A percentile compares a stretch with the other conserved stretches of the same genome.
These are phyloP conservation scores for Heritiera fomes DNA, from an alignment of 345 rosid species.

Conservation along the genomic window DNA sequence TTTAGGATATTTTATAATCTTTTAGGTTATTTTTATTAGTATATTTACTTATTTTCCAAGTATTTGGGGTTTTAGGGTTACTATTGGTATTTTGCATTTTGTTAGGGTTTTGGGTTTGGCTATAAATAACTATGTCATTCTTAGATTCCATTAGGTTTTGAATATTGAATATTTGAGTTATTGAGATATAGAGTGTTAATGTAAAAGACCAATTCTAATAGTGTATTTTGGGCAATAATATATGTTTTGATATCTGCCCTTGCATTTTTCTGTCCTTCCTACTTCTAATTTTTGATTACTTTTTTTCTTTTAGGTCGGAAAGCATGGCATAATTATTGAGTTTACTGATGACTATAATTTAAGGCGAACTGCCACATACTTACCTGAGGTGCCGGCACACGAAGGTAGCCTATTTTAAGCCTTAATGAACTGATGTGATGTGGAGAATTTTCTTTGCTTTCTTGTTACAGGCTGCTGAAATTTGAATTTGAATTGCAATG, in stretches of 20 bases:
- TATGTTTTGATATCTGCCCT: not conserved
- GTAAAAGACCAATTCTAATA: not conserved
- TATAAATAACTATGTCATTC: not conserved
- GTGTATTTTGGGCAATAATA: not conserved
- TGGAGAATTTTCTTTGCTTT: not conserved
- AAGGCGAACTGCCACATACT: constrained; percentile 86
- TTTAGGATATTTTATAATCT: not conserved
- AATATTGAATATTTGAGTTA: not conserved
- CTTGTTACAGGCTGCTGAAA: not conserved
- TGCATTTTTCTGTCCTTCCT: not conserved
- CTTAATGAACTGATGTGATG: not conserved
- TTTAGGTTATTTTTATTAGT: not conserved
- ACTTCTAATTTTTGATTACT: constrained; percentile 8
- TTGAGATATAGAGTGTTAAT: not conserved
- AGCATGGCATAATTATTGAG: constrained; percentile 92
- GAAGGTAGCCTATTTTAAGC: constrained; percentile 56
- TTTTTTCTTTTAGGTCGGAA: constrained; percentile 61
- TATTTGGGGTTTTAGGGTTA: not conserved
- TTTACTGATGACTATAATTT: constrained; percentile 61
- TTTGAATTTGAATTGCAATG: not conserved
- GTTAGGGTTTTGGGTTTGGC: not conserved
- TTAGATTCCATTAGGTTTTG: not conserved
- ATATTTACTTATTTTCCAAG: not conserved
- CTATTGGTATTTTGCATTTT: not conserved
- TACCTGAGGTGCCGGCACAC: constrained; percentile 97